Conservation (phyloP, 2,329 filamentous ascomycete species). For the Colletotrichum lentis region DNA sequence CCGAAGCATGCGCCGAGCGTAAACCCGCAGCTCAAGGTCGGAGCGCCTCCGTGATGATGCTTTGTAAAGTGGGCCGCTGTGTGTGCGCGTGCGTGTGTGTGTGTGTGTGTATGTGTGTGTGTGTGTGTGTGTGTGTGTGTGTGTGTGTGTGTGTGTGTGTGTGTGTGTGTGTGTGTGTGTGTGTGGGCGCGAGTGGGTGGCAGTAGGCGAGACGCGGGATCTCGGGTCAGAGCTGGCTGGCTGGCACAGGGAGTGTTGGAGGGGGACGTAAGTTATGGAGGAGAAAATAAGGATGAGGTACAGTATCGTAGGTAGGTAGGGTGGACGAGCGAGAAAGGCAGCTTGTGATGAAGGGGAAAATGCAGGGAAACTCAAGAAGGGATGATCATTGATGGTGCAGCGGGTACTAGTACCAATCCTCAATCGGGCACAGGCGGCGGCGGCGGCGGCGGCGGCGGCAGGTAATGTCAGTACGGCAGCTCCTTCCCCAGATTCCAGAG, state of each 20-base stretch:
- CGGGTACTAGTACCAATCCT: background rate
- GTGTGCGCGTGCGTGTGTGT: background rate
- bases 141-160: too few relatives aligned
- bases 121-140: background rate
- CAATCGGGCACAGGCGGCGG: constrained; percentile 4
- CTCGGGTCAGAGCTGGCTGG: background rate
- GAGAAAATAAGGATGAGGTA: background rate
- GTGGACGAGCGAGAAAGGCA: background rate
- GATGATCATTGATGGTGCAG: constrained; percentile 20
- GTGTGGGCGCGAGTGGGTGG: background rate
- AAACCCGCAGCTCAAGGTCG: constrained; percentile 2
- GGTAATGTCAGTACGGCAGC: constrained; percentile 20
- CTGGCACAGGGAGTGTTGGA: background rate
- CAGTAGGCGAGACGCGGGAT: background rate
- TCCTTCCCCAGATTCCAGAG: constrained; percentile 36
- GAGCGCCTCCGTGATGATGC: background rate
- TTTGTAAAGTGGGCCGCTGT: background rate
- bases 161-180: background rate
- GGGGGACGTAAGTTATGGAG: background rate
- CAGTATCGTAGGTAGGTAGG: too few relatives aligned
- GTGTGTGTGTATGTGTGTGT: background rate
- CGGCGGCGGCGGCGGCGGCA: background rate
- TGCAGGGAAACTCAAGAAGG: constrained; percentile 27
- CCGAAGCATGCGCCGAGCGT: constrained; percentile 24
- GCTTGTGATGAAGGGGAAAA: constrained; percentile 26